A percentile compares a stretch with the other conserved stretches of the same genome.
phyloP scores from a whole-genome alignment of 106 monocot species.

The Dioscorea alata region DNA sequence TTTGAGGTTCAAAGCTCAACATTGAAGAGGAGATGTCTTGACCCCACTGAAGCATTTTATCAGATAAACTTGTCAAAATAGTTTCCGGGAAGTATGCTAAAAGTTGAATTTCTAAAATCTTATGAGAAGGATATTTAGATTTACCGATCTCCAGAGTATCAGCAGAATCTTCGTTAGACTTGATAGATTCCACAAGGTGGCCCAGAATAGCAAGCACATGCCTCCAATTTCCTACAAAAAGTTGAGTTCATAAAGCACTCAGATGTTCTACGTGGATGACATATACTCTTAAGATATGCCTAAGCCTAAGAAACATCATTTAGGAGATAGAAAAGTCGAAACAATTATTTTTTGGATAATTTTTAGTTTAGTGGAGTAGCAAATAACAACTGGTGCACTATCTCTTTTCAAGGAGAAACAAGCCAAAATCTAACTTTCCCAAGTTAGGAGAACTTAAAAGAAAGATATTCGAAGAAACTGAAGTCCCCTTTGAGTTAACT shows the following conservation, averaged over 20 bases:
- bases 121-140: conserved; percentile 9
- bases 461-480: too few relatives aligned
- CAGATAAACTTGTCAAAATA: neutral
- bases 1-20: conserved; percentile 18
- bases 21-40: conserved; percentile 17
- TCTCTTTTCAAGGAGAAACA: too few relatives aligned
- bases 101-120: conserved; percentile 50
- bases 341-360: too few relatives aligned
- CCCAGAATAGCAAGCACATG: conserved; percentile 53
- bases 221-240: conserved; percentile 79
- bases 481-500: too few relatives aligned
- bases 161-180: conserved; percentile 20
- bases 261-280: neutral
- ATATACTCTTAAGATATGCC: too few relatives aligned
- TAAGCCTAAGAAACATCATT: too few relatives aligned
- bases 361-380: too few relatives aligned
- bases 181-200: conserved; percentile 60
- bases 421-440: too few relatives aligned
- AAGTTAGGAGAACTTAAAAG: too few relatives aligned
- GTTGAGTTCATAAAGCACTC: conserved; percentile 8
- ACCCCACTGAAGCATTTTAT: conserved; percentile 62
- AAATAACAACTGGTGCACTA: too few relatives aligned
- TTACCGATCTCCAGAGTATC: neutral
- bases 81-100: conserved; percentile 43
- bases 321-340: too few relatives aligned